phyloP scores from a whole-genome alignment of 192 early-diverging fungal species.

The Pecoramyces ruminantium region DNA sequence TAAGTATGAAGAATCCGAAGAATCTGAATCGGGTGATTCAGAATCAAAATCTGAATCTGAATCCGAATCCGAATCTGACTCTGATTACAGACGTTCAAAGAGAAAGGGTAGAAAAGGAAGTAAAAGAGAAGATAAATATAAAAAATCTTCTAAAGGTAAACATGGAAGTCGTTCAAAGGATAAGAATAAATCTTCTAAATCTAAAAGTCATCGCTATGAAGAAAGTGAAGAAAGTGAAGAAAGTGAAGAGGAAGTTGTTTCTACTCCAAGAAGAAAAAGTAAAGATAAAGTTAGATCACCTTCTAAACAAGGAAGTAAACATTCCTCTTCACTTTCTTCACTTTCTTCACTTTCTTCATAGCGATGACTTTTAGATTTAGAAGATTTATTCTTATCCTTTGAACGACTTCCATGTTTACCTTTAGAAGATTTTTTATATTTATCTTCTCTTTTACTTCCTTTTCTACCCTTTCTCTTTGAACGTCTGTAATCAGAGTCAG shows the following conservation, averaged over 20 bases:
- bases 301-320: too few relatives aligned
- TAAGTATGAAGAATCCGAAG: too few relatives aligned
- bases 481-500: not conserved
- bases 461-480: not conserved
- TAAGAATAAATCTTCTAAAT: not conserved
- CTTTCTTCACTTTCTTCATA: not conserved
- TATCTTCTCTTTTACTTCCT: not conserved
- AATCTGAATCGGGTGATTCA: too few relatives aligned
- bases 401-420: too few relatives aligned
- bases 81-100: not conserved
- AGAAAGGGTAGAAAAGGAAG: not conserved
- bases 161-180: not conserved
- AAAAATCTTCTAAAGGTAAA: too few relatives aligned
- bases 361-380: not conserved
- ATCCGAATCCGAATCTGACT: not conserved
- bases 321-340: not conserved
- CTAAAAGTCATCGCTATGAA: not conserved
- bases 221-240: not conserved
- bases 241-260: not conserved
- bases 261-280: too few relatives aligned
- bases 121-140: not conserved
- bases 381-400: not conserved
- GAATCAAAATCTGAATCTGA: not conserved
- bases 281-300: too few relatives aligned
- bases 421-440: too few relatives aligned